These are phyloP conservation scores for Venturia asperata DNA, from an alignment of 2,329 filamentous ascomycete species.

Conservation along the genomic window DNA sequence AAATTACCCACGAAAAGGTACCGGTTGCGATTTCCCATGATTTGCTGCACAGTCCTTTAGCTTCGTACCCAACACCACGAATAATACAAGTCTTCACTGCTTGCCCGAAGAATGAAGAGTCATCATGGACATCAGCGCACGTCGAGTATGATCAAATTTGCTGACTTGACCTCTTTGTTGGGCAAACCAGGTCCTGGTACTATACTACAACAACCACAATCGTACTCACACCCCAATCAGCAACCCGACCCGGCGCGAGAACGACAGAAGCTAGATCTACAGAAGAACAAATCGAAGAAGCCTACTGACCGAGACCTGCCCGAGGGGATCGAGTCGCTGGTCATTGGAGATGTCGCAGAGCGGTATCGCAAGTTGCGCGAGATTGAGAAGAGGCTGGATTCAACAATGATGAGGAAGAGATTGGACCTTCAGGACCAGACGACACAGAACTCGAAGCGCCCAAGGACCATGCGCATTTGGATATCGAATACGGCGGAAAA, in stretches of 20 bases:
- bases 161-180: conserved; percentile 43
- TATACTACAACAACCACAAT: background rate
- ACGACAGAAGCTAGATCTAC: conserved; percentile 54
- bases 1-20: conserved; percentile 12
- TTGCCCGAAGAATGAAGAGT: background rate
- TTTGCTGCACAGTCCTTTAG: background rate
- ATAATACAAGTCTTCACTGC: background rate
- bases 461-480: conserved; percentile 84
- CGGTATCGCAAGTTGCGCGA: conserved; percentile 80
- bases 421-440: conserved; percentile 81
- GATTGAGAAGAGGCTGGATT: conserved; percentile 80
- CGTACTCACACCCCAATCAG: conserved; percentile 27
- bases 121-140: background rate
- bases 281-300: conserved; percentile 75
- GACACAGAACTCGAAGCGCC: conserved; percentile 67
- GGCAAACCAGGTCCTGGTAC: conserved; percentile 26
- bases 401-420: conserved; percentile 88
- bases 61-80: background rate
- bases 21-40: background rate
- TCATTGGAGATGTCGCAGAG: conserved; percentile 73
- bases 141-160: conserved; percentile 38
- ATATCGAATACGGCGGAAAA: conserved; percentile 91
- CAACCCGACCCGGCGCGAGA: conserved; percentile 42
- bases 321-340: conserved; percentile 71
- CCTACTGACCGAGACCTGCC: conserved; percentile 94